Conservation (phyloP, 345 rosid genomes). For the Rhizophora apiculata region DNA sequence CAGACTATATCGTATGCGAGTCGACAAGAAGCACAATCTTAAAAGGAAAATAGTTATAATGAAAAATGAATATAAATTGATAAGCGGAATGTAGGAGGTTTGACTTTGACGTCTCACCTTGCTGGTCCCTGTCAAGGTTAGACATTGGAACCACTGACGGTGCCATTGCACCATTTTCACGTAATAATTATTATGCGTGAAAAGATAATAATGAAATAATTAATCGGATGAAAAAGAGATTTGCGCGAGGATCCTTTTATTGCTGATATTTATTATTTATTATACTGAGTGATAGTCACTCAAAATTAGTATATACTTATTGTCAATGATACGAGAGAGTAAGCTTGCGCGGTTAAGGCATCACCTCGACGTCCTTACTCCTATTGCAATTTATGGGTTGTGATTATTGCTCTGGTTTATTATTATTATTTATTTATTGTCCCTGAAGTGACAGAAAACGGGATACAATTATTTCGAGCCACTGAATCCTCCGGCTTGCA, state of each 20-base stretch:
- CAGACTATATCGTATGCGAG: no score
- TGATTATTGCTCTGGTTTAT: no score
- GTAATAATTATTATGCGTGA: background rate
- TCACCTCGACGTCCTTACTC: no score
- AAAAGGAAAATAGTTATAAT: no score
- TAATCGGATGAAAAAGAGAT: background rate
- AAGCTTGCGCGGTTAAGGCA: no score
- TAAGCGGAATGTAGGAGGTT: constrained; percentile 20
- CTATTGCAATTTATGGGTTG: no score
- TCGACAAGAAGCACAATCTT: no score
- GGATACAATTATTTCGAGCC: no score
- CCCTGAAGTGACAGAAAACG: no score
- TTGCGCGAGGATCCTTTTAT: no score
- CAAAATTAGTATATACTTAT: background rate
- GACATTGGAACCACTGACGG: constrained; percentile 36
- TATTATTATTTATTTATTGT: no score
- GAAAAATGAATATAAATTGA: background rate
- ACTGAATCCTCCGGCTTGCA: no score
- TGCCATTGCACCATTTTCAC: constrained; percentile 28
- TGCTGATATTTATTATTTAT: background rate
- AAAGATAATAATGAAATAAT: background rate
- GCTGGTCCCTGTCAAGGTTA: constrained; percentile 18
- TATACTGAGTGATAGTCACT: background rate
- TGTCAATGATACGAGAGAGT: background rate
- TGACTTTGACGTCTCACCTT: constrained; percentile 33